Evolutionary conservation across 257 asterid genomes (phyloP), one percentile per base, ranked within the genome.

Genomic region (Nicotiana otophora): DNA sequence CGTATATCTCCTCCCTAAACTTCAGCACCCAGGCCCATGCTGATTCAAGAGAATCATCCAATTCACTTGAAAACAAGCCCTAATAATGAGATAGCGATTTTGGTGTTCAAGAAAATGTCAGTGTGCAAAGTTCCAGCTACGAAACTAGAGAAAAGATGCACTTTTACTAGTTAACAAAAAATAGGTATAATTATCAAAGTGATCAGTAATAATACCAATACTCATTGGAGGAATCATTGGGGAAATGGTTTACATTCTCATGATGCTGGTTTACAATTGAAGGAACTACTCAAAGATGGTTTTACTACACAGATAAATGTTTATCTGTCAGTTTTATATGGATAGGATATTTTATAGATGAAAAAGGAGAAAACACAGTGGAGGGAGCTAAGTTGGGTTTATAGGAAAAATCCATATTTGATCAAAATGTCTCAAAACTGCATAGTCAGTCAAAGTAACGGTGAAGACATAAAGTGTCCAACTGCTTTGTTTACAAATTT

Each of bases 1-100:
- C 72, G 82, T 89, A 90, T 91, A 94, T 91, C 85, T 96, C 99
- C 87, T 96, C 97, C 90, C 92, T 91, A 75, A 96, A 88, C 92
- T 89, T 92, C 78, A 88, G 88, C 83, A 90, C 88, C 87, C 86
- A 90, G 78, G 86, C 84, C 99, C 98, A 96, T 78, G 96, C 90
- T 69, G 95, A 86, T 88, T 87, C 92, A 81, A 91, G 90, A 76
- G 92, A 89, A 66, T 89, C 89, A 23, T 90, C 91, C 86, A 91
- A 84, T 86, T 90, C 94, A 75, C 93, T 92, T 51, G 98, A 91
- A 84, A 88, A 84, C 84, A 92, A 82, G 62, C 98, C 99, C 99
- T 75, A 51, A 48, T 10, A 75, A 48, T 15, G 63, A 75, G 63
- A 75, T 51, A 75, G 63, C 1, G 2, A 75, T 75, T 75, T 30